Percentiles rank a stretch among this genome's conserved stretches.
Conservation (phyloP, 2,329 filamentous ascomycete genomes). For the Cadophora sp. region DNA sequence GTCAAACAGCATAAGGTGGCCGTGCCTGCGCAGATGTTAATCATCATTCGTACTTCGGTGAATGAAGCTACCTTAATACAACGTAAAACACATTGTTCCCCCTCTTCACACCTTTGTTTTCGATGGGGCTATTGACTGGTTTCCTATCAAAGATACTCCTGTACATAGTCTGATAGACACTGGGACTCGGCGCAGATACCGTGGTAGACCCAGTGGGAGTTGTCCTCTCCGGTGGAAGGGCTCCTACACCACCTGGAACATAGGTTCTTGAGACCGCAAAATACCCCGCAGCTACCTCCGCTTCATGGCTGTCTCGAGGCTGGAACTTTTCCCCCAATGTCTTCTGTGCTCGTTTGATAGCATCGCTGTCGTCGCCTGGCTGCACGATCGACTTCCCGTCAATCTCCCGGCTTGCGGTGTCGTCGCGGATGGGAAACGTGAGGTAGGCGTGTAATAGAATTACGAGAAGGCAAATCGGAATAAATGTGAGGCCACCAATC, state of each 20-base stretch:
- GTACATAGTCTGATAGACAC: conserved; percentile 99
- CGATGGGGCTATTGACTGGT: conserved; percentile 48
- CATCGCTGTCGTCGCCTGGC: conserved; percentile 68
- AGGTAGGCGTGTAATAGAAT: conserved; percentile 72
- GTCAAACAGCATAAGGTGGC: conserved; percentile 97
- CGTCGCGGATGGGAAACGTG: conserved; percentile 63
- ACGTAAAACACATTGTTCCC: conserved; percentile 93
- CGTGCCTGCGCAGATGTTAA: conserved; percentile 65
- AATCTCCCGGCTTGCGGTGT: conserved; percentile 45
- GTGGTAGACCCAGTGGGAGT: conserved; percentile 79
- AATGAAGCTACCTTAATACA: conserved; percentile 72
- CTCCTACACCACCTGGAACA: conserved; percentile 88
- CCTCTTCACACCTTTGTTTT: conserved; percentile 52
- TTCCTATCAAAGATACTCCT: conserved; percentile 92
- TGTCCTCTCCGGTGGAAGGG: conserved; percentile 86
- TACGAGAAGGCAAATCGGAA: conserved; percentile 72
- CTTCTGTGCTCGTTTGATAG: conserved; percentile 66
- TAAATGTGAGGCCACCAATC: conserved; percentile 85
- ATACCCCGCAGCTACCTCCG: conserved; percentile 86
- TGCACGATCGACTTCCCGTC: conserved; percentile 55
- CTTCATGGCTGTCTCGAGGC: conserved; percentile 61
- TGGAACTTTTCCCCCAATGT: conserved; percentile 66
- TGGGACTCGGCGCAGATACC: conserved; percentile 81
- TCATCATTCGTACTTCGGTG: neutral
- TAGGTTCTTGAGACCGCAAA: conserved; percentile 96